Percentiles rank a stretch among this genome's conserved stretches.
These are phyloP conservation scores for Corniculantispora saksenae DNA, from an alignment of 2,329 filamentous ascomycete species.

Conservation along the genomic window DNA sequence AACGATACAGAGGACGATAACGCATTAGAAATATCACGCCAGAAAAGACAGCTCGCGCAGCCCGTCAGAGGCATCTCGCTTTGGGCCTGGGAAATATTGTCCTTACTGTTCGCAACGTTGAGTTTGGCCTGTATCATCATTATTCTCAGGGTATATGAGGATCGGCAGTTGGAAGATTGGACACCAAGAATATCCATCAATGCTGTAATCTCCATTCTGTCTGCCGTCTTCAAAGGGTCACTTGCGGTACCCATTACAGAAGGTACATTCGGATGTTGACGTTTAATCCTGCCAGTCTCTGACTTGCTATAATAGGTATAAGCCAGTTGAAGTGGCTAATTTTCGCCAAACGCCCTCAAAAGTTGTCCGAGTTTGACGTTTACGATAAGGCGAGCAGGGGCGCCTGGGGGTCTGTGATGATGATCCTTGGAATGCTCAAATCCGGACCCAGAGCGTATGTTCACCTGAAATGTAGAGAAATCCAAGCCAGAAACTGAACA, in stretches of 20 bases:
- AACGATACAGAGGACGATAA: neutral
- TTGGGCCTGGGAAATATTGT: constrained; percentile 10
- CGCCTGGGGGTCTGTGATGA: constrained; percentile 4
- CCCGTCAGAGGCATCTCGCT: neutral
- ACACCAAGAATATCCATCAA: constrained; percentile 3
- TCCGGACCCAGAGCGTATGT: neutral
- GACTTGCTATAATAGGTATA: neutral
- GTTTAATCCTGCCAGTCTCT: neutral
- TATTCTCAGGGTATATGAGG: constrained; percentile 1
- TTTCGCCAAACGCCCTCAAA: neutral
- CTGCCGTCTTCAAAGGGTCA: constrained; percentile 5
- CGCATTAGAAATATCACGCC: too few species aligned
- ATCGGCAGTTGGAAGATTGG: constrained; percentile 1
- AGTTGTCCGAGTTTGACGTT: neutral
- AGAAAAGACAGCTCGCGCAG: neutral
- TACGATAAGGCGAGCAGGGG: constrained; percentile 13
- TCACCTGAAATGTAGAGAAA: neutral
- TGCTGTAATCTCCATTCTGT: constrained; percentile 5
- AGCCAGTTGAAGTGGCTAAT: constrained; percentile 15
- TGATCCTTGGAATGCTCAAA: constrained; percentile 5
- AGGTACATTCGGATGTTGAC: neutral
- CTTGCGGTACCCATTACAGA: constrained; percentile 9
- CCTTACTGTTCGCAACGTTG: neutral
- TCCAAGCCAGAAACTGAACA: neutral
- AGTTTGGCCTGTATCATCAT: constrained; percentile 5